Conservation (phyloP, 164 flowering plant species). For the Berberis vulgaris region DNA sequence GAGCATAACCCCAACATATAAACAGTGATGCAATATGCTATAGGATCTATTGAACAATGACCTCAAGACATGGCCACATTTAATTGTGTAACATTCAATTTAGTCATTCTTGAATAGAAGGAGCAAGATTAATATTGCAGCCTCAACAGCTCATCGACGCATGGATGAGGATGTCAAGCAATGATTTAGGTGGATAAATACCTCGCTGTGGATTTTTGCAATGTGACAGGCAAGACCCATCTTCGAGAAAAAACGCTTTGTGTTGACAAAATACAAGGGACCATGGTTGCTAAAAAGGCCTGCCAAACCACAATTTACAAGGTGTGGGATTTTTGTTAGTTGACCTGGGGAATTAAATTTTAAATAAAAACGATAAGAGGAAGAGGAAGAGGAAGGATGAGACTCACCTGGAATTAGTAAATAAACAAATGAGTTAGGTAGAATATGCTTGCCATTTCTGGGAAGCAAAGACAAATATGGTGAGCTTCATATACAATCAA, state of each 20-base stretch:
- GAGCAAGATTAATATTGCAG: background rate
- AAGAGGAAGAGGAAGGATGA: background rate
- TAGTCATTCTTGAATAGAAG: background rate
- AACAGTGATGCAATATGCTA: too few relatives aligned
- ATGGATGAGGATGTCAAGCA: background rate
- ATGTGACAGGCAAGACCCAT: conserved; percentile 94
- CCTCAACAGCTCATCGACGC: background rate
- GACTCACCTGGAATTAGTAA: conserved; percentile 28
- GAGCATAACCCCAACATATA: too few relatives aligned
- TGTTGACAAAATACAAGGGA: conserved; percentile 72
- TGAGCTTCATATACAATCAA: background rate
- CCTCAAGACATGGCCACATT: conserved; percentile 7
- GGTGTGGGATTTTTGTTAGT: too few relatives aligned
- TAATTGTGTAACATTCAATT: background rate
- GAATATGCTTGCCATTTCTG: conserved; percentile 71
- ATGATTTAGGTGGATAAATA: conserved; percentile 6
- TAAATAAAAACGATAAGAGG: too few relatives aligned
- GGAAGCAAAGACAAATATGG: conserved; percentile 9
- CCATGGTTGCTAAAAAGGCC: conserved; percentile 91
- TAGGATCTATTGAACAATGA: too few relatives aligned
- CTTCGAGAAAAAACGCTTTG: conserved; percentile 75
- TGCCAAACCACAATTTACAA: conserved; percentile 21
- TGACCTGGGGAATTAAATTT: too few relatives aligned
- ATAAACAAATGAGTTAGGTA: conserved; percentile 62
- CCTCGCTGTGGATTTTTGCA: conserved; percentile 97